A percentile compares a stretch with the other conserved stretches of the same genome.
These are phyloP conservation scores for Eucalyptus melliodora DNA, from an alignment of 345 rosid species.

Conservation along the genomic window DNA sequence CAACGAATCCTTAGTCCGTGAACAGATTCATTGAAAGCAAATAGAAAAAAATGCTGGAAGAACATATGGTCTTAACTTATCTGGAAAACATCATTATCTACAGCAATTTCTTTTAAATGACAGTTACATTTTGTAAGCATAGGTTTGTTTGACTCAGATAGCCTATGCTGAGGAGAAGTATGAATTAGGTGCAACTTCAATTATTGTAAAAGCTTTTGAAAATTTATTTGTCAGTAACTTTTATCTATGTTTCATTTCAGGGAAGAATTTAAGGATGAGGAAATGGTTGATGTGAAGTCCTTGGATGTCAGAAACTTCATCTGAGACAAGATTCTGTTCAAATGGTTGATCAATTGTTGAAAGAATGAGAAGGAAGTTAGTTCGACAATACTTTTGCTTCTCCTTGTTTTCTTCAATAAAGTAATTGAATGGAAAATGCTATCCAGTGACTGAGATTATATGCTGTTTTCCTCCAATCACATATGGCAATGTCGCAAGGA, in stretches of 20 bases:
- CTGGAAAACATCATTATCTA: not conserved
- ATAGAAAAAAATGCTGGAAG: not conserved
- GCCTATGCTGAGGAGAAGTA: not conserved
- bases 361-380: not conserved
- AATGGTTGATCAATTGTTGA: not conserved
- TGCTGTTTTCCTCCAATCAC: not conserved
- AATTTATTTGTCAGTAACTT: not conserved
- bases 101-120: not conserved
- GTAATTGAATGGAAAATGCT: not conserved
- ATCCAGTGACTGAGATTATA: not conserved
- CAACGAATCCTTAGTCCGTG: not conserved
- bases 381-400: not conserved
- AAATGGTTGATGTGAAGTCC: constrained; percentile 65
- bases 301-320: constrained; percentile 91
- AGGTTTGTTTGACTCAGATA: not conserved
- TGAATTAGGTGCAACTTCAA: not conserved
- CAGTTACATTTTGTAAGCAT: not conserved
- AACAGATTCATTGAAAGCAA: not conserved
- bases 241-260: constrained; percentile 13
- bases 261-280: constrained; percentile 92
- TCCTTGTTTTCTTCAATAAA: not conserved
- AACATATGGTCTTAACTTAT: not conserved
- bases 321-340: constrained; percentile 2
- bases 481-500: not conserved
- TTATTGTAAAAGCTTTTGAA: not conserved